phyloP scores from a whole-genome alignment of 176 grass and related monocot genomes.

The Microstegium vimineum region DNA sequence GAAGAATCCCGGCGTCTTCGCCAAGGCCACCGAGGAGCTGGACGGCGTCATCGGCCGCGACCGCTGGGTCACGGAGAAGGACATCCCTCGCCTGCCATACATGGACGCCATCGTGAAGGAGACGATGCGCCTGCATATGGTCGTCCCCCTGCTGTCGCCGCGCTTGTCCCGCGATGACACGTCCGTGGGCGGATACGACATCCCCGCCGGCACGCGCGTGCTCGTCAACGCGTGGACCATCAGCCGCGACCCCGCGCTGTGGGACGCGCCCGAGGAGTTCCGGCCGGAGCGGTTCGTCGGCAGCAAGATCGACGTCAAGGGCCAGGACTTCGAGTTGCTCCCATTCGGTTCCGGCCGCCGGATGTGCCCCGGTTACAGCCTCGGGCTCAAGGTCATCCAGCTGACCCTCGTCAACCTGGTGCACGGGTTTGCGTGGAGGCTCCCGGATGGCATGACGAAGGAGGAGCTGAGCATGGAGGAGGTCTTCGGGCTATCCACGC shows the following conservation, averaged over 20 bases:
- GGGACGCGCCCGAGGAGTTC: conserved; percentile 58
- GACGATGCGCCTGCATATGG: conserved; percentile 55
- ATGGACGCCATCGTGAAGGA: conserved; percentile 58
- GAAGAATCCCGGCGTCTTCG: conserved; percentile 28
- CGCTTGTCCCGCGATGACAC: conserved; percentile 34
- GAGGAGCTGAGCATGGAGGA: conserved; percentile 55
- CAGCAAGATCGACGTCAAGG: conserved; percentile 48
- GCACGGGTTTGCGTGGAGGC: conserved; percentile 54
- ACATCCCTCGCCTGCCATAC: conserved; percentile 36
- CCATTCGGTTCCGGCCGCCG: conserved; percentile 53
- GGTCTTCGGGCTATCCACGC: conserved; percentile 10
- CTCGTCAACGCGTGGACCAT: conserved; percentile 57
- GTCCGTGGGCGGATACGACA: conserved; percentile 33
- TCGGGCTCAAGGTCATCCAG: conserved; percentile 66
- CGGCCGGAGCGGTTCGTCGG: conserved; percentile 37
- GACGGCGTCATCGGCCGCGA: conserved; percentile 45
- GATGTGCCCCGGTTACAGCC: conserved; percentile 61
- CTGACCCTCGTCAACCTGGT: conserved; percentile 50
- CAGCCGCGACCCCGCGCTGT: conserved; percentile 42
- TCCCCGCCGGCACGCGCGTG: conserved; percentile 39
- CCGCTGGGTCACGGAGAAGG: conserved; percentile 49
- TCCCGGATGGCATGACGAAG: conserved; percentile 33
- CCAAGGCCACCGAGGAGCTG: conserved; percentile 62
- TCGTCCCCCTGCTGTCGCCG: conserved; percentile 40
- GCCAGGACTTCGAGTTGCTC: conserved; percentile 59